A percentile compares a stretch with the other conserved stretches of the same genome.
These are phyloP conservation scores for Skeletonema grethae DNA, from an alignment of 108 stramenopile genomes.

Conservation along the genomic window DNA sequence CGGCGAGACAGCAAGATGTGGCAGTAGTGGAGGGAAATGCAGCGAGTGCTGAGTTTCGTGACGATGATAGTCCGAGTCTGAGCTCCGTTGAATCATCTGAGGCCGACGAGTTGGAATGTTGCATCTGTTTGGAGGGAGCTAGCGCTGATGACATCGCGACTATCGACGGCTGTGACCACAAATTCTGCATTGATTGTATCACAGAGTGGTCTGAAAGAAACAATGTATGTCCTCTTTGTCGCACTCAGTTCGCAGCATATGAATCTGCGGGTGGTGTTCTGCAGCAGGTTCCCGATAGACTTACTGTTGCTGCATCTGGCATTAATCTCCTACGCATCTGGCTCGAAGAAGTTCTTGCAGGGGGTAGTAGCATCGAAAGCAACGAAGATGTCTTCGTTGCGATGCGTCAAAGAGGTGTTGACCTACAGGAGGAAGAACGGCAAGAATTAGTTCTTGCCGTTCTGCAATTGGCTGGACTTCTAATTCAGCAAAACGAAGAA, in stretches of 20 bases:
- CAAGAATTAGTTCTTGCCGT: background rate
- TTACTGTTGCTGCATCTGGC: background rate
- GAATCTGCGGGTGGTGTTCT: background rate
- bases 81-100: background rate
- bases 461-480: no score
- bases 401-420: background rate
- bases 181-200: constrained; percentile 58
- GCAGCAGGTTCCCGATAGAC: background rate
- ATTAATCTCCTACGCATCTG: background rate
- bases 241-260: background rate
- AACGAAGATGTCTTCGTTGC: background rate
- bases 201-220: background rate
- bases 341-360: background rate
- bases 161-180: constrained; percentile 70
- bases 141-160: constrained; percentile 42
- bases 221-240: background rate
- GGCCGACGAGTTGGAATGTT: constrained; percentile 26
- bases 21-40: background rate
- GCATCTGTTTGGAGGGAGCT: constrained; percentile 66
- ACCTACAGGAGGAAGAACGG: background rate
- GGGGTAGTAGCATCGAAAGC: no score
- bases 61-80: background rate
- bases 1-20: background rate
- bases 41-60: background rate
- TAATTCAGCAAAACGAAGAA: no score